Evolutionary conservation across 129 eudicot genomes (phyloP), one percentile per base, ranked within the genome.

Genomic region (Kitagawia praeruptora): DNA sequence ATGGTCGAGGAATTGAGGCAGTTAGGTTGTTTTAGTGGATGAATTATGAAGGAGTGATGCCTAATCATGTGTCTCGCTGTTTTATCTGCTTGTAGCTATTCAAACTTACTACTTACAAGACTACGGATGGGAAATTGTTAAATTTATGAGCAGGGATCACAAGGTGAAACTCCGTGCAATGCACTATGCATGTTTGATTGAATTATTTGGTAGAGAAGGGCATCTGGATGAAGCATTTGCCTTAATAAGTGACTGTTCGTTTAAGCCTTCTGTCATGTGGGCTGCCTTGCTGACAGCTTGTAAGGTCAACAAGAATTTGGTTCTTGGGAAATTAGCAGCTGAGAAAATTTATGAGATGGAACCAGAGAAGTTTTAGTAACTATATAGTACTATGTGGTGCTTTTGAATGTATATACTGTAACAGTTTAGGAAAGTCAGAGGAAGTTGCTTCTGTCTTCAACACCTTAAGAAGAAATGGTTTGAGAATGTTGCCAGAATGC

Each of bases 221-320:
- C 88, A 83, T 48, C 72, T 93, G 47, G 96, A 93, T 84, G 96
- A 93, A 84, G 98, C 97, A 42, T 88, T 91, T 75, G 88, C 93
- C 2, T 88, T 89, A 74, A 89, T 91, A 49, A 85, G 84, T 84
- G 87, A 93, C 83, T 92, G 91, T 41, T 93, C 96, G 3, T 82
- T 86, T 77, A 80, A 75, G 80, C 95, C 98, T 16, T 89, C 98
- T 0, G 82, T 86, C 78, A 93, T 91, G 98, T 93, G 97, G 97
- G 97, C 98, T 19, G 93, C 95, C 56, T 87, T 93, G 87, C 81
- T 93, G 73, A 93, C 93, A 25, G 98, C 95, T 80, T 93, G 98
- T 82, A 85, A 97, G 85, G 75, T 88, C 80, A 89, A 91, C 81
- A 91, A 84, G 81, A 93, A 93, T 78, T 74, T 89, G 23, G 89